phyloP scores from a whole-genome alignment of 2,329 filamentous ascomycete species.

The Ascochyta fabae region DNA sequence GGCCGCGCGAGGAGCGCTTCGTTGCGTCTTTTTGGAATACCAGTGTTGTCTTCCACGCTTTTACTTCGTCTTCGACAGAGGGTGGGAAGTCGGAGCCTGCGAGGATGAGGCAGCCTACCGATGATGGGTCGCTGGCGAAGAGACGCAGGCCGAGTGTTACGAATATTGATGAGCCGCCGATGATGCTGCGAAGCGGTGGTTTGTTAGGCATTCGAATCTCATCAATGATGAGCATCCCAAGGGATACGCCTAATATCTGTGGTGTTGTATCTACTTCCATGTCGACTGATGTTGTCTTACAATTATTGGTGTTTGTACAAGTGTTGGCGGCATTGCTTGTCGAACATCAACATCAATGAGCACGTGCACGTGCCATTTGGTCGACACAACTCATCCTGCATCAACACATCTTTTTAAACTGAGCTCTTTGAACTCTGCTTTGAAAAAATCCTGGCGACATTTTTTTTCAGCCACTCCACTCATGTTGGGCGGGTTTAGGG shows the following conservation, averaged over 20 bases:
- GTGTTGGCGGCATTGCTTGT: neutral
- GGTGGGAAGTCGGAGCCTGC: slow-evolving; percentile 29
- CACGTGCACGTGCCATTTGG: slow-evolving; percentile 1
- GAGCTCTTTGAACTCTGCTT: neutral
- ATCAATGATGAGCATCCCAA: slow-evolving; percentile 34
- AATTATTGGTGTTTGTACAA: neutral
- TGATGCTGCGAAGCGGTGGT: slow-evolving; percentile 22
- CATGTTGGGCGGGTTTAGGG: neutral
- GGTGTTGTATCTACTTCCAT: neutral
- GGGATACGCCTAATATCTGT: slow-evolving; percentile 17
- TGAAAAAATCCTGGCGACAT: neutral
- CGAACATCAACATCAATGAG: neutral
- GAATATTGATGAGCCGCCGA: slow-evolving; percentile 27
- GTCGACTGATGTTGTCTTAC: neutral
- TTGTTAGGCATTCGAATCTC: slow-evolving; percentile 26
- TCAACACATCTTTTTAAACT: neutral
- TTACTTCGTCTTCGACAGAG: slow-evolving; percentile 4
- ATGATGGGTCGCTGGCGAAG: slow-evolving; percentile 8
- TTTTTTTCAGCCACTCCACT: neutral
- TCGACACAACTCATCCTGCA: neutral
- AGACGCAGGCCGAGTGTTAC: slow-evolving; percentile 23
- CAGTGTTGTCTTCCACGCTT: slow-evolving; percentile 16
- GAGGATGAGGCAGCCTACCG: slow-evolving; percentile 27
- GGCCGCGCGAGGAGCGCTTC: slow-evolving; percentile 19
- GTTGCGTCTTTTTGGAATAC: slow-evolving; percentile 14